These are phyloP conservation scores for Chaetomium sp. DNA, from an alignment of 2,329 filamentous ascomycete species.

Conservation along the genomic window DNA sequence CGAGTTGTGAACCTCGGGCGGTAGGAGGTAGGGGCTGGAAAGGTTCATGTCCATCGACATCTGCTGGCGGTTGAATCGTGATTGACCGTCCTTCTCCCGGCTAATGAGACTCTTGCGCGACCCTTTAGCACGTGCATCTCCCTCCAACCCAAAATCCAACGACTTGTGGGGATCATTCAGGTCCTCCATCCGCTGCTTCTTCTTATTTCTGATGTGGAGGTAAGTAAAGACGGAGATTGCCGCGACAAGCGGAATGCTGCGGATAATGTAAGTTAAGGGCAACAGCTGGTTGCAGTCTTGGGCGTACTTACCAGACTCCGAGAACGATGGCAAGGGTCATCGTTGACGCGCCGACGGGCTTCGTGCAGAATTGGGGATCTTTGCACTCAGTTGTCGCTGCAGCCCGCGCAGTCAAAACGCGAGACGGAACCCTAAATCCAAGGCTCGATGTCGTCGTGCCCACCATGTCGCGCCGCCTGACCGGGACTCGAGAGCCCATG, in stretches of 20 bases:
- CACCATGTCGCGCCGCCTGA: conserved; percentile 20
- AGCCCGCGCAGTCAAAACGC: conserved; percentile 27
- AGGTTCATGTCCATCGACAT: conserved; percentile 74
- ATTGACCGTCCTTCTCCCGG: conserved; percentile 56
- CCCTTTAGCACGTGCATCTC: conserved; percentile 44
- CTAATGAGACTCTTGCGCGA: conserved; percentile 54
- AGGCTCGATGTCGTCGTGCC: conserved; percentile 25
- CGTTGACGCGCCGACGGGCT: conserved; percentile 53
- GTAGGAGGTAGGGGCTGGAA: conserved; percentile 89
- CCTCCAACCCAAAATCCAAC: conserved; percentile 83
- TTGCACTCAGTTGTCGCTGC: conserved; percentile 24
- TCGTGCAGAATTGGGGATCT: conserved; percentile 58
- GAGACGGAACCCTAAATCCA: conserved; percentile 28
- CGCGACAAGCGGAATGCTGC: conserved; percentile 73
- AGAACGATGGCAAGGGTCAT: conserved; percentile 68
- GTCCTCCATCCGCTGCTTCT: conserved; percentile 75
- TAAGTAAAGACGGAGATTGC: conserved; percentile 69
- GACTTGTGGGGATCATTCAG: conserved; percentile 83
- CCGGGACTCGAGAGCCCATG: conserved; percentile 34
- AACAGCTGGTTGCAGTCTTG: conserved; percentile 2
- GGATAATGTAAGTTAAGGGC: conserved; percentile 29
- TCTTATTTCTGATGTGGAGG: conserved; percentile 77
- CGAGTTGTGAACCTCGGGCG: conserved; percentile 75
- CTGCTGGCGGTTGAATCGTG: conserved; percentile 52
- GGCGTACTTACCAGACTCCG: conserved; percentile 66